Base-by-base conservation (phyloP, 345 rosid species). In the Triadica sebifera region DNA sequence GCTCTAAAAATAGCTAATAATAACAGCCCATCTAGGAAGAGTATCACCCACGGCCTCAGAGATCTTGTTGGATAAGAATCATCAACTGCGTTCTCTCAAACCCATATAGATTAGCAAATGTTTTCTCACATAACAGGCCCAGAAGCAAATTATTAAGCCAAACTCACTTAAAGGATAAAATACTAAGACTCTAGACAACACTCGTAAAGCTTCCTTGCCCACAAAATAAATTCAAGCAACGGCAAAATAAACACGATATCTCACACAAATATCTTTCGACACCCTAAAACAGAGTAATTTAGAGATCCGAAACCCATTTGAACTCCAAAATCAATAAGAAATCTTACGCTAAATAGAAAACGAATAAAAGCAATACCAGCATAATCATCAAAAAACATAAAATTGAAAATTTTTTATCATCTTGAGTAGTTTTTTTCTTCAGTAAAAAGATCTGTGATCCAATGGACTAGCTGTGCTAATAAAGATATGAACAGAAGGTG, bases 51-150 rank as follows among this genome's bases (percentile, higher is more conserved):
- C 12, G 69, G 73, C 77, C 73, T 73, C 78, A 79, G 72, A 55
- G 70, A 56, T 74, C 58, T 66, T 74, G 72, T 66, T 58, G 65
- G 66, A 74, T 67, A 29, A 5, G 45, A 56, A 57, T 74, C 50
- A 67, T 67, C 66, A 58, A n/a, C 47, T 38, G 74, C 63, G 20
- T 69, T 38, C 37, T 20, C 70, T 38, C 5, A 65, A 55, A 74
- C 62, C 79, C 78, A 70, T 79, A 72, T 74, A 70, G 69, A 57
- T 67, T 71, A 79, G 75, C 75, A 65, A 74, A 69, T 69, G 45
- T 61, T 64, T 60, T 53, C 12, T 69, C 57, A 68, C 74, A 62
- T 78, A 78, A 74, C 51, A 10, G 81, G 78, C 78, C 1, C 46
- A 3, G 10, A 4, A 34, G 45, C 29, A 38, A 2, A 62, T 0